Conservation (phyloP, 257 asterid species). For the Orobanche coerulescens region DNA sequence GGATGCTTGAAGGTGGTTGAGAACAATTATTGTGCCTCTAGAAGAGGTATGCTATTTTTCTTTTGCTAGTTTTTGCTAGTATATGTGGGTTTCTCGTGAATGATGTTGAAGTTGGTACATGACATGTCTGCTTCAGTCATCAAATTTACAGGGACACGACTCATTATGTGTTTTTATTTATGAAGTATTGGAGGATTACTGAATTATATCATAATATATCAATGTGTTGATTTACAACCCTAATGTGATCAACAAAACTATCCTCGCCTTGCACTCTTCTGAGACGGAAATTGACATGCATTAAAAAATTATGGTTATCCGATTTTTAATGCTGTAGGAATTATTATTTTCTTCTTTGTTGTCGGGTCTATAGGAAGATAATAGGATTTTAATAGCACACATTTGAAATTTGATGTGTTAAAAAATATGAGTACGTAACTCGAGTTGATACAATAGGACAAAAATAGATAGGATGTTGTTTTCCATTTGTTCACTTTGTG, state of each 20-base stretch:
- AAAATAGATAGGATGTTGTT: background rate
- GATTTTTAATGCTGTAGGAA: constrained; percentile 3
- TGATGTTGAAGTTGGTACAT: constrained; percentile 1
- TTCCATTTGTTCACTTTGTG: background rate
- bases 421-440: background rate
- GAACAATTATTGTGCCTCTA: constrained; percentile 81
- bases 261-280: background rate
- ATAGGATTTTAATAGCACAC: background rate
- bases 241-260: background rate
- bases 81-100: constrained; percentile 6
- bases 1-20: constrained; percentile 95
- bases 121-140: constrained; percentile 4
- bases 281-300: constrained; percentile 11
- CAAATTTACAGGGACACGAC: background rate
- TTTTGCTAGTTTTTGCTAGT: constrained; percentile 12
- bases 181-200: constrained; percentile 1
- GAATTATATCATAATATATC: background rate
- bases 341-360: background rate
- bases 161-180: background rate
- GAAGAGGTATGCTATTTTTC: constrained; percentile 61
- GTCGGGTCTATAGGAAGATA: background rate
- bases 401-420: constrained; percentile 3
- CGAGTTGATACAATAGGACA: background rate
- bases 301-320: background rate
- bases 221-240: background rate